phyloP scores from a whole-genome alignment of 2,329 filamentous ascomycete genomes.

The Thermothelomyces thermophilus region DNA sequence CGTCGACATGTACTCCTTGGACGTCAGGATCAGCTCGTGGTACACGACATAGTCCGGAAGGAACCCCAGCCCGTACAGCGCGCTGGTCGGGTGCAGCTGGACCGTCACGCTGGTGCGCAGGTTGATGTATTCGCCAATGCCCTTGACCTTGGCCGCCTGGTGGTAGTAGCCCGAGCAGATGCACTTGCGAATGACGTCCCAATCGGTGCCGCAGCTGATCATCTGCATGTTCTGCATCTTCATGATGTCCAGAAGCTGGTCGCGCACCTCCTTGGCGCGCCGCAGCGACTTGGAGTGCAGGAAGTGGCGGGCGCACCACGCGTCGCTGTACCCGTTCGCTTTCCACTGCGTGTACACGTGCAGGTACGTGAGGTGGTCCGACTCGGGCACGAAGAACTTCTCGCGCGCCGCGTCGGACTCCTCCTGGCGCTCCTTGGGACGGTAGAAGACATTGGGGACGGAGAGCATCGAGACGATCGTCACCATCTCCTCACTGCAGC shows the following conservation, averaged over 20 bases:
- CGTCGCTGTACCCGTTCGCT: constrained; percentile 79
- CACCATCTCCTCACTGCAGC: constrained; percentile 94
- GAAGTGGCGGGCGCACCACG: constrained; percentile 91
- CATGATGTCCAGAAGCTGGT: constrained; percentile 93
- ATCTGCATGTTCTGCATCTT: constrained; percentile 85
- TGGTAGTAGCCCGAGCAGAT: constrained; percentile 98
- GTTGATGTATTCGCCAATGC: constrained; percentile 96
- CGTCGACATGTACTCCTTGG: constrained; percentile 96
- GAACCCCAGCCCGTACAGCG: constrained; percentile 87
- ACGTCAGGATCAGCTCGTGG: constrained; percentile 93
- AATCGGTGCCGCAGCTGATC: constrained; percentile 87
- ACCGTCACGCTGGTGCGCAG: constrained; percentile 89
- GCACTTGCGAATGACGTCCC: constrained; percentile 91
- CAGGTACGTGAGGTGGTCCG: constrained; percentile 89
- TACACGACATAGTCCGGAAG: constrained; percentile 96
- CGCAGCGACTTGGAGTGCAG: constrained; percentile 90
- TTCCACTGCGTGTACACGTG: constrained; percentile 97
- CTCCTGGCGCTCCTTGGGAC: constrained; percentile 92
- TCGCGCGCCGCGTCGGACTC: constrained; percentile 93
- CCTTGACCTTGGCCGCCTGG: constrained; percentile 92
- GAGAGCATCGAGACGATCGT: constrained; percentile 98
- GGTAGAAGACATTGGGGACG: constrained; percentile 93
- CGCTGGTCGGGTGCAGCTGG: constrained; percentile 87
- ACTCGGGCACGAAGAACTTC: constrained; percentile 98
- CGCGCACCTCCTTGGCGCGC: constrained; percentile 85